Conservation (phyloP, 2,329 filamentous ascomycete species). For the Blumeria hordei region DNA sequence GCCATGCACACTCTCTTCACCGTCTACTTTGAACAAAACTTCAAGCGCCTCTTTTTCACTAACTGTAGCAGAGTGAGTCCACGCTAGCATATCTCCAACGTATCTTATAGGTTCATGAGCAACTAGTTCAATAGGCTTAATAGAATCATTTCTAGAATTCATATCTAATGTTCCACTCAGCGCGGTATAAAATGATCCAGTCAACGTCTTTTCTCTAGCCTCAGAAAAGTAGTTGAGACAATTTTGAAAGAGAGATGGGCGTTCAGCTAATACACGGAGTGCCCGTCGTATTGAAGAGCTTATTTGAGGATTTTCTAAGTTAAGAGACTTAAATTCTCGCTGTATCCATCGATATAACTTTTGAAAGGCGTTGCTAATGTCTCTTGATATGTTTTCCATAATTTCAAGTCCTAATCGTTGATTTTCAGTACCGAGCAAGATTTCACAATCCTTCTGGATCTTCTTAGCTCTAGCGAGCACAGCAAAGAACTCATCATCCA, state of each 20-base stretch:
- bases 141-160: constrained; percentile 27
- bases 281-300: constrained; percentile 63
- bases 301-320: constrained; percentile 86
- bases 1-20: constrained; percentile 63
- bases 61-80: constrained; percentile 83
- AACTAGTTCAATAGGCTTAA: constrained; percentile 82
- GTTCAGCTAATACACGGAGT: constrained; percentile 66
- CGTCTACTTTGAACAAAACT: constrained; percentile 72
- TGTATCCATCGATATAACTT: constrained; percentile 94
- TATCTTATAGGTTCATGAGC: constrained; percentile 84
- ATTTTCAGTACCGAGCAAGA: constrained; percentile 72
- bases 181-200: constrained; percentile 71
- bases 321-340: constrained; percentile 72
- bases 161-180: constrained; percentile 48
- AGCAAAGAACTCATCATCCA: constrained; percentile 67
- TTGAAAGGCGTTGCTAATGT: constrained; percentile 74
- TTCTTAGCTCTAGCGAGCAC: constrained; percentile 58
- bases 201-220: constrained; percentile 63
- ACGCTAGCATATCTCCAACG: constrained; percentile 90
- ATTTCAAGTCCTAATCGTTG: constrained; percentile 73
- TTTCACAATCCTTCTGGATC: constrained; percentile 70
- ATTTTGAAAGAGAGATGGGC: constrained; percentile 74
- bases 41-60: constrained; percentile 85
- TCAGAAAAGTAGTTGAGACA: constrained; percentile 87
- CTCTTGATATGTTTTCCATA: constrained; percentile 72